phyloP scores from a whole-genome alignment of 352 stramenopile genomes.

The Lagenidium sp. region DNA sequence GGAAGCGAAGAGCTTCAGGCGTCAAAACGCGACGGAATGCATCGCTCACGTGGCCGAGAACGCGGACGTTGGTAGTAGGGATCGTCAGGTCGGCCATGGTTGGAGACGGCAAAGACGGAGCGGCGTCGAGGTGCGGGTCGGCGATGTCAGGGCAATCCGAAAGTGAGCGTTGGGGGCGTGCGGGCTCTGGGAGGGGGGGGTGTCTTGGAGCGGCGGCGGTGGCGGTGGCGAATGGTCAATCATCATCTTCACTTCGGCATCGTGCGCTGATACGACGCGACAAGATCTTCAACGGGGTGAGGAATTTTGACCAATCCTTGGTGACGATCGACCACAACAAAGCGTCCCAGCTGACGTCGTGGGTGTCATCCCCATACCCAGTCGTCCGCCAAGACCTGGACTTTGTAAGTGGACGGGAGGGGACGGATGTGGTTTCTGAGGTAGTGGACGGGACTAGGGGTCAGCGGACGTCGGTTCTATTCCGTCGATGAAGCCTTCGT shows the following conservation, averaged over 20 bases:
- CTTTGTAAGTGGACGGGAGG: constrained; percentile 8
- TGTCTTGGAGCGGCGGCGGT: constrained; percentile 1
- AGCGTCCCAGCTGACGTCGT: constrained; percentile 12
- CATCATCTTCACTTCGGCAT: constrained; percentile 13
- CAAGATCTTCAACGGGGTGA: constrained; percentile 14
- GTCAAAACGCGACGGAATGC: constrained; percentile 81
- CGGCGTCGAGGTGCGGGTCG: too few species aligned
- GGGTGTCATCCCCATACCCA: constrained; percentile 3
- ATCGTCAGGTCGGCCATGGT: constrained; percentile 41
- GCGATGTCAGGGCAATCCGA: constrained; percentile 1
- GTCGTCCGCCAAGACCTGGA: constrained; percentile 1
- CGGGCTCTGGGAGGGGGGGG: background rate
- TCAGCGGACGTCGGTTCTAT: constrained; percentile 1
- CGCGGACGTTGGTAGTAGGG: constrained; percentile 63
- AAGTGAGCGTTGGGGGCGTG: background rate
- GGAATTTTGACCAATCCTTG: constrained; percentile 15
- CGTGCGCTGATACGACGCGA: constrained; percentile 5
- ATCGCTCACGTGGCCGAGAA: constrained; percentile 76
- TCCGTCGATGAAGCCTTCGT: constrained; percentile 13
- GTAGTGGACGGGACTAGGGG: background rate
- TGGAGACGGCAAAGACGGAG: background rate
- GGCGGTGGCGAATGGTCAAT: constrained; percentile 3
- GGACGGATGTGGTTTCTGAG: too few species aligned
- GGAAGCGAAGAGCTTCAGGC: constrained; percentile 87
- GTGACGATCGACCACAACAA: too few species aligned